Conservation (phyloP, 1,284 basidiomycete genomes). For the Fomitopsis betulina region DNA sequence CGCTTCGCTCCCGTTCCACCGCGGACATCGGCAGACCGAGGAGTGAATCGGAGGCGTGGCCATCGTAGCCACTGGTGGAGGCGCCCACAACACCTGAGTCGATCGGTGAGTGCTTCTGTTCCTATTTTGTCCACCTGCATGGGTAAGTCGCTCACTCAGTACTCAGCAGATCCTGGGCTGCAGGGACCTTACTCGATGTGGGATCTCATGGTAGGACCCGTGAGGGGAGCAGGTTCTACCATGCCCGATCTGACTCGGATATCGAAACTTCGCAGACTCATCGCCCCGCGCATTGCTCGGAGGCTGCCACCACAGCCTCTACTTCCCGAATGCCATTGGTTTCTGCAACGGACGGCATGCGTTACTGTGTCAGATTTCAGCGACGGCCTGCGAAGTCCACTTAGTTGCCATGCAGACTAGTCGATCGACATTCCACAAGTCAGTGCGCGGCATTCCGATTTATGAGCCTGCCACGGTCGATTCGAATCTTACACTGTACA, state of each 20-base stretch:
- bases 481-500: not conserved
- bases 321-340: not conserved
- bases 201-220: too few species aligned
- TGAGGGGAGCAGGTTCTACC: too few species aligned
- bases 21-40: not conserved
- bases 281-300: too few species aligned
- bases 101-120: not conserved
- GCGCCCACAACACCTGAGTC: not conserved
- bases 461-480: not conserved
- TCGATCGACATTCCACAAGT: not conserved
- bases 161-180: too few species aligned
- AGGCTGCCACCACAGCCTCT: too few species aligned
- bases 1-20: not conserved
- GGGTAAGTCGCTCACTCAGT: not conserved
- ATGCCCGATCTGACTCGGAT: not conserved
- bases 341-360: not conserved
- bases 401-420: not conserved
- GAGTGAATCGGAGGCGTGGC: not conserved
- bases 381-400: not conserved
- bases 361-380: not conserved
- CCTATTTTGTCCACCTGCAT: not conserved
- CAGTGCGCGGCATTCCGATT: not conserved
- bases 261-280: not conserved
- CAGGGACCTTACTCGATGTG: too few species aligned
- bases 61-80: not conserved